phyloP scores from a whole-genome alignment of 768 basidiomycete species.

The Tephrocybe sp. region DNA sequence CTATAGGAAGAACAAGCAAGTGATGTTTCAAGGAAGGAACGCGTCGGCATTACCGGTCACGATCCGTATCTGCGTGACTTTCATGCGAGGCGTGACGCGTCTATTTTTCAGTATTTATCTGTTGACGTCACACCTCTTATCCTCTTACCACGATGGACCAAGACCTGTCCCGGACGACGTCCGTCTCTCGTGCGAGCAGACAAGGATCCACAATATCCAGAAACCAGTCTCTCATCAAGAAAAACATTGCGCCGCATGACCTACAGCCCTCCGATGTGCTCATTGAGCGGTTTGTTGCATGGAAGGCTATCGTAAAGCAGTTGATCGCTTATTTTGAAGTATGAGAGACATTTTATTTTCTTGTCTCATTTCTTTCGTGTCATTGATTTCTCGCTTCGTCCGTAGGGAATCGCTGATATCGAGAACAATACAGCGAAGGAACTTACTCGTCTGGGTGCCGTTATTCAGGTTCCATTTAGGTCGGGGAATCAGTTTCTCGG shows the following conservation, averaged over 20 bases:
- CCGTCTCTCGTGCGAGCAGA: constrained; percentile 62
- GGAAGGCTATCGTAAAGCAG: constrained; percentile 97
- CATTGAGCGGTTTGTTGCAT: constrained; percentile 91
- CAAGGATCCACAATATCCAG: constrained; percentile 75
- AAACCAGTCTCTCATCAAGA: constrained; percentile 89
- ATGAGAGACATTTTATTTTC: constrained; percentile 2
- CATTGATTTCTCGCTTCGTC: background rate
- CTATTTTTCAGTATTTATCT: too few species aligned
- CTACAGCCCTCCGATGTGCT: constrained; percentile 93
- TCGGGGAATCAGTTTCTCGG: constrained; percentile 97
- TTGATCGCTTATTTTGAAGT: constrained; percentile 89
- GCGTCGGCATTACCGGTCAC: too few species aligned
- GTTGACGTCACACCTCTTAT: constrained; percentile 3
- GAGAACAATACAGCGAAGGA: constrained; percentile 94
- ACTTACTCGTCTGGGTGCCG: constrained; percentile 88
- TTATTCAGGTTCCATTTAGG: constrained; percentile 96
- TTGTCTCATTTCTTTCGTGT: background rate
- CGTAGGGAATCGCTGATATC: constrained; percentile 69
- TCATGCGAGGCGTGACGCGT: too few species aligned
- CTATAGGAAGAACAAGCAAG: too few species aligned
- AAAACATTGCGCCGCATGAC: constrained; percentile 88
- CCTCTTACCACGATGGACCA: constrained; percentile 37
- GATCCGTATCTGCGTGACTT: too few species aligned
- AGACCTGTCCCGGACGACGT: constrained; percentile 69
- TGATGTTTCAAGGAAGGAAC: too few species aligned